Evolutionary conservation across 1,284 basidiomycete species (phyloP), one percentile per base, ranked within the genome.

Genomic region (Sanguinoderma infundibulare): DNA sequence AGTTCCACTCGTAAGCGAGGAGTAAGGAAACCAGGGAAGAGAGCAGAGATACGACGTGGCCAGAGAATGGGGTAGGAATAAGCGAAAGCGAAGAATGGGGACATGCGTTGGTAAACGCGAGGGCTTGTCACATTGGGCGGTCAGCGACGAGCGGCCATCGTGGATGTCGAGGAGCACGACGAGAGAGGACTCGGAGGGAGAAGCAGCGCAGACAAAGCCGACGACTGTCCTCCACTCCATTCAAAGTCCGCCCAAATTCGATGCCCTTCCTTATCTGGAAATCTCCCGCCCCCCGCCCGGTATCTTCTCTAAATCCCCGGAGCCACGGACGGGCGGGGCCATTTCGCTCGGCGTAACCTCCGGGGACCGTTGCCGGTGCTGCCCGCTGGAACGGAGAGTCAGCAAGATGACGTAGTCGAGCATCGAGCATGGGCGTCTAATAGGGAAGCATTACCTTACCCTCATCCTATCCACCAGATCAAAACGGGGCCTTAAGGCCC

Each of bases 231-330:
- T 42, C 34, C 55, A 55, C 40, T 55, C 51, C 28, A 55, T 68
- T 66, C 64, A 65, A 68, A 66, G 66, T 68, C 66, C 66, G 66
- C 66, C 62, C 42, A 68, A 66, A 68, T 68, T 68, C 63, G 60
- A 56, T 60, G 59, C 60, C 38, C 53, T 57, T 17, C 62, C 55
- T 57, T 26, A 54, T 62, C 38, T 22, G 65, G 65, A 36, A 55
- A 42, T 35, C 39, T 32, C 64, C 64, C 59, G 57, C 61, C 57
- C 40, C 14, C 9, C 59, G 53, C 55, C 32, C 47, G 44, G 40
- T 22, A 22, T 57, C 53, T 17, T 24, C 32, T 30, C 52, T 53
- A 40, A 52, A 24, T n/a, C 34, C 49, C 50, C 51, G 56, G 50
- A 38, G 56, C 47, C 36, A 35, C 20, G 22, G 30, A 6, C 24